These are phyloP conservation scores for Elsinoe australis DNA, from an alignment of 2,329 filamentous ascomycete genomes.

Conservation along the genomic window DNA sequence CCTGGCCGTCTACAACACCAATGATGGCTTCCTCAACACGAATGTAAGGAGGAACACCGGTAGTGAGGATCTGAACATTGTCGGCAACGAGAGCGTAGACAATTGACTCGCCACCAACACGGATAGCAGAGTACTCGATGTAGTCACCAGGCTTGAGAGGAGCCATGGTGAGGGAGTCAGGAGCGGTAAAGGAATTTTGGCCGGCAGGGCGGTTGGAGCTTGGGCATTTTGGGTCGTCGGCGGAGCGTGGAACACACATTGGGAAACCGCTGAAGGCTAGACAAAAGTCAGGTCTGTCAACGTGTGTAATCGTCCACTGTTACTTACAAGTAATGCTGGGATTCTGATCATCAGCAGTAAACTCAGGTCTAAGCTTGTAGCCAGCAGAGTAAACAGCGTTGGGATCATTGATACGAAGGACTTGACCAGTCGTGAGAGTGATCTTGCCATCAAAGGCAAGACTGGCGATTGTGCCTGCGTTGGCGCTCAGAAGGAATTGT, in stretches of 20 bases:
- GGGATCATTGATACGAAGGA: conserved; percentile 23
- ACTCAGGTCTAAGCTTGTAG: conserved; percentile 35
- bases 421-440: conserved; percentile 33
- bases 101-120: conserved; percentile 30
- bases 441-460: conserved; percentile 31
- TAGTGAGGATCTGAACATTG: conserved; percentile 36
- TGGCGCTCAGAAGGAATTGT: conserved; percentile 32
- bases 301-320: too few species aligned
- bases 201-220: conserved; percentile 31
- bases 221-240: conserved; percentile 33
- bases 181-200: conserved; percentile 28
- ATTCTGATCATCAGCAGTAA: conserved; percentile 44
- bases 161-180: conserved; percentile 35
- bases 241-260: conserved; percentile 45
- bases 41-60: conserved; percentile 34
- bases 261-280: conserved; percentile 43
- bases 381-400: conserved; percentile 22
- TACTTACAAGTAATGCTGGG: conserved; percentile 29
- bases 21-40: conserved; percentile 39
- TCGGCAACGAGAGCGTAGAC: conserved; percentile 33
- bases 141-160: conserved; percentile 37
- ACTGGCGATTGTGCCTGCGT: conserved; percentile 32
- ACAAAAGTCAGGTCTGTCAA: conserved; percentile 1
- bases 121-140: conserved; percentile 35
- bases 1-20: conserved; percentile 32